A percentile compares a stretch with the other conserved stretches of the same genome.
phyloP scores from a whole-genome alignment of 2,329 filamentous ascomycete species.

The Fusarium floridanum region DNA sequence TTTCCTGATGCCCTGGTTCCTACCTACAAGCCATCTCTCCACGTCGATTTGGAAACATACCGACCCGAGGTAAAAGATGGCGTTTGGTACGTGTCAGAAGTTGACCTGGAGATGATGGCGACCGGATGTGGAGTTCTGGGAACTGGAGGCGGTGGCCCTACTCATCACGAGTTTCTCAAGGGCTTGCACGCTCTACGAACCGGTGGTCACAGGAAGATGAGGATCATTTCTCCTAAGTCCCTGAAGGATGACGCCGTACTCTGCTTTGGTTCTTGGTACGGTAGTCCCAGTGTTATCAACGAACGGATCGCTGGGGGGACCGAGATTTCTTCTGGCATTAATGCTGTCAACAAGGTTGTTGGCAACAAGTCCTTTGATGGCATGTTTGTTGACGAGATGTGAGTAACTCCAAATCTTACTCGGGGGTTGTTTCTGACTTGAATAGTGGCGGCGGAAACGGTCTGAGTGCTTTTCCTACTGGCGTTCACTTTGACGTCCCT shows the following conservation, averaged over 20 bases:
- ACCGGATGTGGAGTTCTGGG: slow-evolving; percentile 54
- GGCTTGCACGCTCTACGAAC: slow-evolving; percentile 54
- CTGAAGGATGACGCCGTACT: slow-evolving; percentile 55
- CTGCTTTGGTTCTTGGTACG: slow-evolving; percentile 61
- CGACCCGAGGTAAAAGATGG: slow-evolving; percentile 49
- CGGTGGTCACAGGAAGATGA: slow-evolving; percentile 51
- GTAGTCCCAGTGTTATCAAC: slow-evolving; percentile 57
- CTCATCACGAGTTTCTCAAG: slow-evolving; percentile 60
- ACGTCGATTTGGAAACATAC: slow-evolving; percentile 49
- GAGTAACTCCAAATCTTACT: slow-evolving; percentile 21
- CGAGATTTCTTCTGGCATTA: slow-evolving; percentile 54
- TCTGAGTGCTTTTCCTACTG: slow-evolving; percentile 50
- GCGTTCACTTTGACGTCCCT: slow-evolving; percentile 53
- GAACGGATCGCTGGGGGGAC: slow-evolving; percentile 53
- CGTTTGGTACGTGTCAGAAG: slow-evolving; percentile 53
- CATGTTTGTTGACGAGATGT: slow-evolving; percentile 56
- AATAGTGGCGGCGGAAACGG: slow-evolving; percentile 56
- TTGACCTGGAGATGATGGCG: slow-evolving; percentile 53
- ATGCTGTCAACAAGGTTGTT: slow-evolving; percentile 51
- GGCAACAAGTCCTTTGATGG: slow-evolving; percentile 51
- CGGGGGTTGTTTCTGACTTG: neutral
- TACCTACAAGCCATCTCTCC: slow-evolving; percentile 49
- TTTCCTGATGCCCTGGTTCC: slow-evolving; percentile 48
- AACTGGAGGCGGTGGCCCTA: slow-evolving; percentile 54
- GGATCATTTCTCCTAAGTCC: slow-evolving; percentile 54